Evolutionary conservation across 2,329 filamentous ascomycete species (phyloP).

Genomic region (Aspergillus caelatus): DNA sequence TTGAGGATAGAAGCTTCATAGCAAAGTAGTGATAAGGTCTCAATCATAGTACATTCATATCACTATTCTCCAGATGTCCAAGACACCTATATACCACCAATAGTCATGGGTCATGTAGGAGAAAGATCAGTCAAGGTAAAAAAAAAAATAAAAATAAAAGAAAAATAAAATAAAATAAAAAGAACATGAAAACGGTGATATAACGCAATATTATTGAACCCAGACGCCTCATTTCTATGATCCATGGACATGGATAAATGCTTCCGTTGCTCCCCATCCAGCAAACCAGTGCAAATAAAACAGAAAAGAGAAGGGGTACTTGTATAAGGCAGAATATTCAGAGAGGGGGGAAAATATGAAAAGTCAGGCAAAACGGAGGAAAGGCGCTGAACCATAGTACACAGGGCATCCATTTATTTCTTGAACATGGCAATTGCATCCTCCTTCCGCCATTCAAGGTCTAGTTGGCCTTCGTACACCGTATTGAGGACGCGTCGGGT

Average conservation of each 20-base stretch:
- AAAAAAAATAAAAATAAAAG: background rate
- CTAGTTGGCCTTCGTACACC: constrained; percentile 50
- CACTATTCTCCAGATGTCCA: background rate
- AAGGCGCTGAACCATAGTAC: background rate
- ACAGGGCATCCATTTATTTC: constrained; percentile 28
- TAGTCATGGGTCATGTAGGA: background rate
- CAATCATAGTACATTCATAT: background rate
- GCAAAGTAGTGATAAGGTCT: background rate
- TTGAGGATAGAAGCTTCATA: background rate
- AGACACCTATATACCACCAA: background rate
- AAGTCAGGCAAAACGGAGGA: constrained; percentile 4
- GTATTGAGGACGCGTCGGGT: constrained; percentile 46
- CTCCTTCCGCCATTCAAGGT: constrained; percentile 52
- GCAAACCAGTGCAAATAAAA: constrained; percentile 1
- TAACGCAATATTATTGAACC: background rate
- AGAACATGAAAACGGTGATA: background rate
- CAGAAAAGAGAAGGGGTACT: constrained; percentile 1
- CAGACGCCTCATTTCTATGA: constrained; percentile 4
- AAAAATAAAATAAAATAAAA: background rate
- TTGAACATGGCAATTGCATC: constrained; percentile 48
- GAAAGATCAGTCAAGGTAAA: background rate
- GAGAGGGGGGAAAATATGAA: constrained; percentile 9
- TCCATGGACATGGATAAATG: background rate
- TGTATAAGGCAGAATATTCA: constrained; percentile 5
- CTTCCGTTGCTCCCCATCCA: background rate